phyloP scores from a whole-genome alignment of 441 rosid genomes.

The Corymbia citriodora region DNA sequence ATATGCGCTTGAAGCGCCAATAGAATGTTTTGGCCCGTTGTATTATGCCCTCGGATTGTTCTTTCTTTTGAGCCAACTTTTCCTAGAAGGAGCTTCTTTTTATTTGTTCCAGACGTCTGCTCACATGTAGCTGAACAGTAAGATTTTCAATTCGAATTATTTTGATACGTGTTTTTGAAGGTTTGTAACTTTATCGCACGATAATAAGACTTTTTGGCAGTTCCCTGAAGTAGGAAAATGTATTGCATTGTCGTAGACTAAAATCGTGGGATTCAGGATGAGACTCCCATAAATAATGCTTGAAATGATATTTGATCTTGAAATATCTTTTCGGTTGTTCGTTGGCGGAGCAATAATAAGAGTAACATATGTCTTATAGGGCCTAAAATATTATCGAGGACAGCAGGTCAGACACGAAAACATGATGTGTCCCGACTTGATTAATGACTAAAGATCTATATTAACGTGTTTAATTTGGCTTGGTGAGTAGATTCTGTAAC shows the following conservation, averaged over 20 bases:
- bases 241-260: not conserved
- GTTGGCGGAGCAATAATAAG: not conserved
- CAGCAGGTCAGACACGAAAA: not conserved
- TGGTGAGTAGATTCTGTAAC: not conserved
- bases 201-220: not conserved
- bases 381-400: not conserved
- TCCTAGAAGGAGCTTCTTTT: not conserved
- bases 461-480: too few relatives aligned
- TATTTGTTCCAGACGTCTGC: not conserved
- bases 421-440: not conserved
- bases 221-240: not conserved
- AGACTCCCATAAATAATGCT: not conserved
- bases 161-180: not conserved
- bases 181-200: not conserved
- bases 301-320: not conserved
- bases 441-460: not conserved
- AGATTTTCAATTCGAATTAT: not conserved
- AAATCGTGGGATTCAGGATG: too few relatives aligned
- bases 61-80: not conserved
- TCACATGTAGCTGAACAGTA: not conserved
- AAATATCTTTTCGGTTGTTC: too few relatives aligned
- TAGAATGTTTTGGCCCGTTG: not conserved
- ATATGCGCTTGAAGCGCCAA: not conserved
- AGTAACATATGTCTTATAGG: not conserved
- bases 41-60: not conserved